Percentiles rank a stretch among this genome's conserved stretches.
phyloP scores from a whole-genome alignment of 2,329 filamentous ascomycete genomes.

The Metarhizium album region DNA sequence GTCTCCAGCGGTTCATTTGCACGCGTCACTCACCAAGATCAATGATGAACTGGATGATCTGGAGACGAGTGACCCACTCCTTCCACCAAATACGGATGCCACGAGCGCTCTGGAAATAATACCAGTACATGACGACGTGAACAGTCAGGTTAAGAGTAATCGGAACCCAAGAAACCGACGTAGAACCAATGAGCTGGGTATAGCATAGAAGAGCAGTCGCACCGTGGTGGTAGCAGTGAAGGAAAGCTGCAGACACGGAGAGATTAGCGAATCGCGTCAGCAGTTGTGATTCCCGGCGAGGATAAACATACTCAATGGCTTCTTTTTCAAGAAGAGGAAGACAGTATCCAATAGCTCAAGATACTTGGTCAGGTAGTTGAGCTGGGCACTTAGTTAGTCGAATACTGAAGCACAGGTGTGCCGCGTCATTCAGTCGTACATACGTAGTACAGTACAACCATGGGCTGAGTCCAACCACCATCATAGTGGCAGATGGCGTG shows the following conservation, averaged over 20 bases:
- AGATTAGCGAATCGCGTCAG: not conserved
- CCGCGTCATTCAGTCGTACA: conserved; percentile 22
- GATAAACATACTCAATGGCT: conserved; percentile 58
- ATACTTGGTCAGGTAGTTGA: conserved; percentile 98
- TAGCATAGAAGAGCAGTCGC: conserved; percentile 96
- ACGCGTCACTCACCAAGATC: conserved; percentile 63
- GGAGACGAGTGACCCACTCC: conserved; percentile 96
- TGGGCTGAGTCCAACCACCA: conserved; percentile 86
- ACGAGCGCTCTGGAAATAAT: conserved; percentile 98
- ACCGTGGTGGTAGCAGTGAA: conserved; percentile 98
- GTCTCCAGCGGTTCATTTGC: not conserved
- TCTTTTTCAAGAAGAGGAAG: conserved; percentile 99
- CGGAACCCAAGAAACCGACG: conserved; percentile 87
- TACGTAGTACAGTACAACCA: conserved; percentile 96
- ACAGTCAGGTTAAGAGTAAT: conserved; percentile 89
- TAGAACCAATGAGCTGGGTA: conserved; percentile 88
- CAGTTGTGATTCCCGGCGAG: conserved; percentile 18
- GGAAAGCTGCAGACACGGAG: conserved; percentile 54
- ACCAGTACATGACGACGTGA: conserved; percentile 99
- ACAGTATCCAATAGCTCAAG: conserved; percentile 90
- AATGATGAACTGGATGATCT: conserved; percentile 95
- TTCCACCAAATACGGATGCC: conserved; percentile 98
- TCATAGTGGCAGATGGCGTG: conserved; percentile 69
- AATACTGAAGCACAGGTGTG: not conserved
- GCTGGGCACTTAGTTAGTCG: conserved; percentile 39